phyloP scores from a whole-genome alignment of 129 eudicot species.

The Chrysanthemum lavandulifolium region DNA sequence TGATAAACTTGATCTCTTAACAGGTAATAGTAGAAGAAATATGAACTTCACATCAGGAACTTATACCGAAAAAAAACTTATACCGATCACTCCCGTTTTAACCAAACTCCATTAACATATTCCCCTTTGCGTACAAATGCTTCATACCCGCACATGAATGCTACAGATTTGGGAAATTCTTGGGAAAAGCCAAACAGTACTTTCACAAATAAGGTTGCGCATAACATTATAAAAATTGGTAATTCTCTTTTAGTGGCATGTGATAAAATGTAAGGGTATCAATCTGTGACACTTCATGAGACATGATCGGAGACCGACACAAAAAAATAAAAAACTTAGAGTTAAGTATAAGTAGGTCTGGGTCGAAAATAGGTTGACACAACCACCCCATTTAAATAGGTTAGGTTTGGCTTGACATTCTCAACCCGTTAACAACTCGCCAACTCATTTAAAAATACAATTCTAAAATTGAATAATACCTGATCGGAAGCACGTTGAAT shows the following conservation, averaged over 20 bases:
- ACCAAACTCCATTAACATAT: constrained; percentile 35
- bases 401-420: neutral
- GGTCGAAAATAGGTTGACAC: neutral
- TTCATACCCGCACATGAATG: constrained; percentile 41
- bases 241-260: too few species aligned
- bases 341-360: neutral
- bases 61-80: too few species aligned
- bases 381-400: neutral
- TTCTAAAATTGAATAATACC: too few species aligned
- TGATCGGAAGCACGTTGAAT: too few species aligned
- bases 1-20: constrained; percentile 14
- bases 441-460: neutral
- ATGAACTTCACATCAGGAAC: constrained; percentile 32
- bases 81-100: constrained; percentile 42
- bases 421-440: too few species aligned
- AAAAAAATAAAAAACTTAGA: too few species aligned
- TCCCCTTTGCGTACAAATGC: constrained; percentile 39
- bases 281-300: too few species aligned
- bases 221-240: too few species aligned
- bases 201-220: constrained; percentile 42
- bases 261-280: too few species aligned
- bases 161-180: constrained; percentile 48
- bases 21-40: constrained; percentile 54
- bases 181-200: constrained; percentile 51
- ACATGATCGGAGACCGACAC: neutral